Conservation (phyloP, 2,329 filamentous ascomycete species). For the Didymella arachidicola region DNA sequence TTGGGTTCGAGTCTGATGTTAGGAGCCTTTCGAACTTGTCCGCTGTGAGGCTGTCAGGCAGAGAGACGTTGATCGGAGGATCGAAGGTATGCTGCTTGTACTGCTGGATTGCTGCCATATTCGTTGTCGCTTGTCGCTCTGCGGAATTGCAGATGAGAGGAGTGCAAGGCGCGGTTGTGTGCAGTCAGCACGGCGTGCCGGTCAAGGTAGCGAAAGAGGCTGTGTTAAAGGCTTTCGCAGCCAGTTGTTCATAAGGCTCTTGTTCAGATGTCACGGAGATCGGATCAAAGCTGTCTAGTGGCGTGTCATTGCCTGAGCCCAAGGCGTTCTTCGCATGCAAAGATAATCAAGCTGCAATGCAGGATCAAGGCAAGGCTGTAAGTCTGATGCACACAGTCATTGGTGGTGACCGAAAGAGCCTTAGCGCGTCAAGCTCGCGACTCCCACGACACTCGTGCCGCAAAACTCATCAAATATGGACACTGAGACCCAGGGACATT, state of each 20-base stretch:
- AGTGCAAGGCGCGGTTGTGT: neutral
- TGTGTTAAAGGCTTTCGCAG: neutral
- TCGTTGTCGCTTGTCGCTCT: neutral
- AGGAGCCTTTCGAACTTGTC: constrained; percentile 34
- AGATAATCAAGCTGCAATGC: neutral
- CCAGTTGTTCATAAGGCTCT: neutral
- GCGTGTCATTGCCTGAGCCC: neutral
- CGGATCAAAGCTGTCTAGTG: neutral
- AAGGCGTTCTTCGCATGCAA: too few relatives aligned
- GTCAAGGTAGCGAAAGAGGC: neutral
- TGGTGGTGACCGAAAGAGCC: neutral
- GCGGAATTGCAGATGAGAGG: neutral
- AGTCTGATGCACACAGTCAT: neutral
- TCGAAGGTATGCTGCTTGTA: constrained; percentile 27
- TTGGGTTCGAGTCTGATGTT: constrained; percentile 1
- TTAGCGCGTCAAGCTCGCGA: neutral
- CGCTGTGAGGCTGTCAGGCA: constrained; percentile 54
- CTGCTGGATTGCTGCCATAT: constrained; percentile 6
- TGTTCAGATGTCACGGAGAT: too few relatives aligned
- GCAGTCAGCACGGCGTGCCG: neutral
- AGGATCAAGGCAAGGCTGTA: neutral
- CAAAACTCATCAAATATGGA: too few relatives aligned
- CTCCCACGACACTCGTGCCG: neutral
- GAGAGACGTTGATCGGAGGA: constrained; percentile 52
- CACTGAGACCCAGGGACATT: too few relatives aligned